Evolutionary conservation across 2,329 filamentous ascomycete genomes (phyloP).

Genomic region (Penicillium vulpinum): DNA sequence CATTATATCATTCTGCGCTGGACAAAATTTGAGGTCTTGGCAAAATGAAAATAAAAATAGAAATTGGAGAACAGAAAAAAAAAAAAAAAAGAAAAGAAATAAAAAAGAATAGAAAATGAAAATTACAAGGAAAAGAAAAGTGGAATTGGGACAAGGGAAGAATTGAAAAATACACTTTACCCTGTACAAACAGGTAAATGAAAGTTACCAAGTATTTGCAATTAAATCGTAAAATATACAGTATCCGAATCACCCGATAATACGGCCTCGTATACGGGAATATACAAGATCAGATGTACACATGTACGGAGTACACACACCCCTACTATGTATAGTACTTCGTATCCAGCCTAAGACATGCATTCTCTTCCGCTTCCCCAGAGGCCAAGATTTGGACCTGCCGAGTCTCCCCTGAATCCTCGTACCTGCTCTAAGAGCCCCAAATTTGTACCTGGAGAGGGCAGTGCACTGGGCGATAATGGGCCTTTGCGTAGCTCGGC

Average conservation of each 20-base stretch:
- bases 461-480: too few species aligned
- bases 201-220: background rate
- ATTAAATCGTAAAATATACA: background rate
- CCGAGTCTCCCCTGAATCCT: background rate
- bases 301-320: background rate
- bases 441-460: too few species aligned
- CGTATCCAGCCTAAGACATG: background rate
- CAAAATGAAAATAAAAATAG: background rate
- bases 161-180: too few species aligned
- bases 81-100: background rate
- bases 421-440: too few species aligned
- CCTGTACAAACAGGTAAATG: background rate
- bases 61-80: background rate
- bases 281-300: too few species aligned
- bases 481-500: background rate
- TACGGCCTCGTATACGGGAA: too few species aligned
- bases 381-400: constrained; percentile 11
- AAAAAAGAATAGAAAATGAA: background rate
- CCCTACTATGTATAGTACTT: background rate
- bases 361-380: background rate
- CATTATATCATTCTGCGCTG: constrained; percentile 6
- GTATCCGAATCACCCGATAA: background rate
- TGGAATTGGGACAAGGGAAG: background rate
- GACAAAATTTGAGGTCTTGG: constrained; percentile 8
- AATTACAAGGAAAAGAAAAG: background rate